phyloP scores from a whole-genome alignment of 1,284 basidiomycete species.

The Leccinum subfulvum region DNA sequence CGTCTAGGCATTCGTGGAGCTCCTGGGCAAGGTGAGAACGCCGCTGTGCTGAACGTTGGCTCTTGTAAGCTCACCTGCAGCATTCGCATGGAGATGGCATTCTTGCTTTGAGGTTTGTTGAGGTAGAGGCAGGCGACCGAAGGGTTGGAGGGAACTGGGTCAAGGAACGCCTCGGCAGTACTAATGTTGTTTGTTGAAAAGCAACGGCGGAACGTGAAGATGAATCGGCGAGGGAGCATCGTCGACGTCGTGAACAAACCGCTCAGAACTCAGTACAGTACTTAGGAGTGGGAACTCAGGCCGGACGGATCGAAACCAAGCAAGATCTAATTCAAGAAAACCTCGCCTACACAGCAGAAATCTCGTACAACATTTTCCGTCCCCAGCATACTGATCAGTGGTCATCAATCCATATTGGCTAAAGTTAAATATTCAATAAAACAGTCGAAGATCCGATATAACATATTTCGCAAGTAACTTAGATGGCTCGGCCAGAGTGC shows the following conservation, averaged over 20 bases:
- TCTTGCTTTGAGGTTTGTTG: conserved; percentile 83
- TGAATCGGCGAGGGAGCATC: conserved; percentile 15
- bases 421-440: conserved; percentile 29
- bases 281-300: background rate
- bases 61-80: conserved; percentile 50
- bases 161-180: conserved; percentile 54
- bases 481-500: conserved; percentile 21
- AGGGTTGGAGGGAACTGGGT: conserved; percentile 44
- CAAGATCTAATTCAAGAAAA: conserved; percentile 5
- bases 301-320: background rate
- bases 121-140: conserved; percentile 69
- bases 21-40: conserved; percentile 47
- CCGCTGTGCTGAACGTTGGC: background rate
- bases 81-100: conserved; percentile 81
- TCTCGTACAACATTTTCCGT: conserved; percentile 5
- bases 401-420: background rate
- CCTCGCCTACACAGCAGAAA: conserved; percentile 4
- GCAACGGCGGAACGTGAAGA: conserved; percentile 13
- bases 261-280: background rate
- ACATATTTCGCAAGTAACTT: conserved; percentile 10
- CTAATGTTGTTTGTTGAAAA: conserved; percentile 18
- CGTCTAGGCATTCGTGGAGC: conserved; percentile 67
- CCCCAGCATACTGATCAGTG: background rate
- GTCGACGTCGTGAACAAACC: background rate
- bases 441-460: background rate